Evolutionary conservation across 2,329 filamentous ascomycete species (phyloP).

Genomic region (Diplodia mutila): DNA sequence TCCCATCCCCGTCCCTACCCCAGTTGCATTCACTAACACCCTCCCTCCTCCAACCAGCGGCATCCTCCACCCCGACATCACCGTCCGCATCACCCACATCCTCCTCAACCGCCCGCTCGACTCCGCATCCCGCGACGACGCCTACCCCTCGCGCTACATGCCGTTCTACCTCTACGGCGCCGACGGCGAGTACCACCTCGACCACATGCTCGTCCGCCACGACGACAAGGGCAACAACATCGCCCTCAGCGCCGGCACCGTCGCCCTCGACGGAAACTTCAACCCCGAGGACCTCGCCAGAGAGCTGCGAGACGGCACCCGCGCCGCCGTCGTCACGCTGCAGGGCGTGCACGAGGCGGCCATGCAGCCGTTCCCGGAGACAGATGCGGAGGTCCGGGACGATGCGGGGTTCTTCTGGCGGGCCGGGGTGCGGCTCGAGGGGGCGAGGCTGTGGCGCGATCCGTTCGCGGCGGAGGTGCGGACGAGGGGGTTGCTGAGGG

Average conservation of each 20-base stretch:
- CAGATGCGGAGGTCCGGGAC: slow-evolving; percentile 28
- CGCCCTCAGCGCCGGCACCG: slow-evolving; percentile 36
- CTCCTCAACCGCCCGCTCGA: slow-evolving; percentile 42
- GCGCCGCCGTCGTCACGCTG: slow-evolving; percentile 38
- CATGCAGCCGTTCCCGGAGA: slow-evolving; percentile 45
- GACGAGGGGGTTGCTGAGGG: background rate
- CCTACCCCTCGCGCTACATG: slow-evolving; percentile 45
- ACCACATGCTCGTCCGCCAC: slow-evolving; percentile 48
- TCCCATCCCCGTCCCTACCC: too few species aligned
- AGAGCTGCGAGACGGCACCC: fast-evolving
- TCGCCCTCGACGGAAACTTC: background rate
- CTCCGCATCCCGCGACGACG: slow-evolving; percentile 38
- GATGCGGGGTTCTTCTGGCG: background rate
- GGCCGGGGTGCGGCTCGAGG: background rate
- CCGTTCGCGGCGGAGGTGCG: background rate
- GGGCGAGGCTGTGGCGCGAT: background rate
- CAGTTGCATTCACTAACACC: too few species aligned
- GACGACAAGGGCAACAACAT: slow-evolving; percentile 41
- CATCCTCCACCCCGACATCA: slow-evolving; percentile 36
- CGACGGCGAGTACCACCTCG: slow-evolving; percentile 40
- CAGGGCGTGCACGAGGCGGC: slow-evolving; percentile 41
- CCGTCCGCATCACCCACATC: slow-evolving; percentile 28
- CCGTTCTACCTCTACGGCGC: slow-evolving; percentile 52
- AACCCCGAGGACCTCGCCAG: background rate
- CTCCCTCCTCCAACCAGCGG: background rate